Base-by-base conservation (phyloP, 768 basidiomycete species). In the Cubamyces sp. region DNA sequence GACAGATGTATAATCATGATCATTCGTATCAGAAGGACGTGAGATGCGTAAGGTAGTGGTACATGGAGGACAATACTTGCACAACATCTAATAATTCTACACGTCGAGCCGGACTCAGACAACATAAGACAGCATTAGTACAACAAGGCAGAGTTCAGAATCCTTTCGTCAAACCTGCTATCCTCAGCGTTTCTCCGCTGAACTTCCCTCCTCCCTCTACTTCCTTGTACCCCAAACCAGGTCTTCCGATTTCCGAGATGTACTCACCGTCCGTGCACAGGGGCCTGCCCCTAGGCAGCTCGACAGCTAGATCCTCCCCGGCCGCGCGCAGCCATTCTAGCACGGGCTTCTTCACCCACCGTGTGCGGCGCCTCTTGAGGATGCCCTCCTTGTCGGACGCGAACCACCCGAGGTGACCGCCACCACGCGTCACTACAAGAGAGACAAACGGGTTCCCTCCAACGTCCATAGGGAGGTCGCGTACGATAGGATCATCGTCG, bases 351-450 rank as follows among this genome's bases (percentile, higher is more conserved):
- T 78, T 84, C 55, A 88, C 78, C 90, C 91, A 92, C 55, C 90
- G 77, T 15, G 55, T 56, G 45, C 55, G 51, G 11, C 51, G 30
- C 21, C 51, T 53, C 37, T 39, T 16, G 45, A 18, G 7, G n/a
- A 25, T 18, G 11, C 47, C 58, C 15, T 49, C 56, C 7, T 39
- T 28, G 14, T 47, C 45, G 30, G 55, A 56, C 74, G 88, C 82
- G 66, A 92, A 92, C 91, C 91, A 95, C 37, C 92, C 93, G 14
- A 93, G 79, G 75, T 93, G 91, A 0, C 91, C 91, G 0, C 90
- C 92, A n/a, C 77, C 74, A 28, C 77, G 73, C 0, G 92, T 92
- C 52, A 87, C 69, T 25, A 77, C 85, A 76, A 87, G 84, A 2
- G 83, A 76, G 12, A 87, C 81, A 68, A 81, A 80, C 7, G 76